Evolutionary conservation across 2,329 filamentous ascomycete genomes (phyloP).

Genomic region (Fusarium sp.): DNA sequence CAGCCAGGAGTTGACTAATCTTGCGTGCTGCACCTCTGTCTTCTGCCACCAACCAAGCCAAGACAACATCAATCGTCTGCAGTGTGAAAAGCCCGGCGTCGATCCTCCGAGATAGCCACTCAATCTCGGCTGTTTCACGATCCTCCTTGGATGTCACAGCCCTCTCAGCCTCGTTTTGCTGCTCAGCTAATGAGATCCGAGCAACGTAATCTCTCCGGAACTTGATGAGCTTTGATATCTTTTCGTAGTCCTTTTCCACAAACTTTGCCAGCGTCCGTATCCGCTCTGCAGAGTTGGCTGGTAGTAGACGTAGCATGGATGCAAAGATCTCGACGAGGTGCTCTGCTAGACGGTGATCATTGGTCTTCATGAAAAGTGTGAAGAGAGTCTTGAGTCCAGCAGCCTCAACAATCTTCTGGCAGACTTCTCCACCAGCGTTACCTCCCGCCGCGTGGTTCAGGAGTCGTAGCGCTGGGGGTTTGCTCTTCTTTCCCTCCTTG

Average conservation of each 20-base stretch:
- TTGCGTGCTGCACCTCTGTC: constrained; percentile 78
- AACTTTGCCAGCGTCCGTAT: constrained; percentile 94
- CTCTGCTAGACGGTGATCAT: constrained; percentile 76
- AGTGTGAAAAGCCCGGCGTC: constrained; percentile 87
- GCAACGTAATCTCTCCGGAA: constrained; percentile 77
- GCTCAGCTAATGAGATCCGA: constrained; percentile 66
- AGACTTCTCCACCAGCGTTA: constrained; percentile 67
- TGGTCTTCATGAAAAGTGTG: constrained; percentile 86
- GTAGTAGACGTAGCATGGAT: constrained; percentile 81
- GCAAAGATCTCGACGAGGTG: constrained; percentile 88
- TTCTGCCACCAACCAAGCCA: constrained; percentile 93
- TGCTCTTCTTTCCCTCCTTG: constrained; percentile 86
- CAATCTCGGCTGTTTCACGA: constrained; percentile 68
- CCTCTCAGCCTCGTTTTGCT: constrained; percentile 56
- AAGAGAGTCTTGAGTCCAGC: constrained; percentile 89
- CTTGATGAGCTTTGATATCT: constrained; percentile 77
- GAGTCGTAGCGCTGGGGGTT: constrained; percentile 79
- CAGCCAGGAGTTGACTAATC: constrained; percentile 72
- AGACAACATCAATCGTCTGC: constrained; percentile 83
- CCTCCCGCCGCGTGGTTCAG: constrained; percentile 81
- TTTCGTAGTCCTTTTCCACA: constrained; percentile 92
- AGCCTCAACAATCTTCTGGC: constrained; percentile 80
- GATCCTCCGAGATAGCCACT: constrained; percentile 79
- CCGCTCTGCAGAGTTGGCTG: constrained; percentile 78
- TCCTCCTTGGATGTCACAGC: constrained; percentile 28